Evolutionary conservation across 208 protist species (phyloP), one percentile per base, ranked within the genome.

Genomic region (Wallacemonas sp.): DNA sequence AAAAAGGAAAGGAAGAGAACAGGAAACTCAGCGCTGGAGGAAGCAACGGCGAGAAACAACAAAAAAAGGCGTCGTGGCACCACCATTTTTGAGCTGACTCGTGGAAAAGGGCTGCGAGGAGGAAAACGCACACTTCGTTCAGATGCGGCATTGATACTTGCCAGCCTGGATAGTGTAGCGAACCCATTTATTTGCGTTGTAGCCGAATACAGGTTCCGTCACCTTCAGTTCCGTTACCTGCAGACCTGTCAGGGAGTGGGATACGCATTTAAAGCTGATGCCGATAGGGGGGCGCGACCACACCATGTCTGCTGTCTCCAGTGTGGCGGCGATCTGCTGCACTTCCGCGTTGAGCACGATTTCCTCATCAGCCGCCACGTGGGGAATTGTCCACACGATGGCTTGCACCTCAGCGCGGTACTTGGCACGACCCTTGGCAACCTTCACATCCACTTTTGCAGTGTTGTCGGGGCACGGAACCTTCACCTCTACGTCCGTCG

Each of bases 151-250:
- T 71, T 99, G 92, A 71, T 99, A 99, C 26, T 94, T 83, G n/a
- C 98, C 99, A 38, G 93, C 90, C 71, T 95, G 91, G 27, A 98
- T 98, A 39, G 98, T 85, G 83, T 99, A 99, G 19, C 98, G 94
- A 37, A 99, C 97, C 98, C 98, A 99, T 64, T 99, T 99, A 55
- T 97, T 83, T 3, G 98, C 77, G 24, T 83, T 74, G 79, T 99
- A 99, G 30, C 68, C 29, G 5, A 89, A 60, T 46, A 79, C 59
- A 12, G 85, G 76, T 60, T 95, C 90, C 22, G 79, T 38, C 15
- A 96, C 83, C 67, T 97, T 97, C 21, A 99, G 79, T 69, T 98
- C 98, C 22, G 85, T 85, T 29, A 99, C 94, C 55, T 92, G 78
- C 63, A 99, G 79, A 17, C 98, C 98, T 29, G 96, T 99, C 26